Evolutionary conservation across 2,329 filamentous ascomycete genomes (phyloP), one percentile per base, ranked within the genome.

Genomic region (Claviceps quebecensis): DNA sequence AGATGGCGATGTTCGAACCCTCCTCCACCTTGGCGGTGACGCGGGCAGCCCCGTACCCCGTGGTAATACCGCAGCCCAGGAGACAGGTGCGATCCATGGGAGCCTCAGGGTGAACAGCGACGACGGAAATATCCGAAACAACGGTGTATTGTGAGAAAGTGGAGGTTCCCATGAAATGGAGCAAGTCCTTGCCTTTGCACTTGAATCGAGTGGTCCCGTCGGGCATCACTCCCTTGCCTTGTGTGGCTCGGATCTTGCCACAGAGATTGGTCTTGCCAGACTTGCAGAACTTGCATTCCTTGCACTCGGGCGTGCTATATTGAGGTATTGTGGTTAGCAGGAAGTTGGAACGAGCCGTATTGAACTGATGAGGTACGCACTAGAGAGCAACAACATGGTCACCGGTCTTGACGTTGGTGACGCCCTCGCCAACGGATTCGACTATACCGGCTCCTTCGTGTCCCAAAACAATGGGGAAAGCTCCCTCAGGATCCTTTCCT

Each of bases 61-160:
- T 98, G 56, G 93, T 98, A 75, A 98, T 97, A 69, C 93, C 93
- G 69, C 93, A 98, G 65, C 93, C 93, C 50, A 98, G 81, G 70
- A 98, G 74, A 70, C 93, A 98, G 49, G 90, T 95, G 58, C 88
- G 83, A 77, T 98, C 93, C 82, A 96, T 95, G 55, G 88, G 86
- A 14, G 93, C 93, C 62, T 95, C 83, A 54, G 81, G 78, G 61
- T 90, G 90, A 60, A 98, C 89, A 56, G 90, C 86, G 29, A 98
- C 93, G 53, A 96, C 93, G 47, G 90, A 96, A 72, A 98, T 97
- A 69, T 98, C 93, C 67, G 93, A 91, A 39, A 98, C 88, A 57
- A 98, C 93, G 53, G 93, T 97, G 75, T 95, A 98, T 73, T 98
- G 93, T 36, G 88, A 95, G 77, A 98, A 98, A 61, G 93, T 98